Evolutionary conservation across 192 early-diverging fungal genomes (phyloP), one percentile per base, ranked within the genome.

Genomic region (Dispira simplex): DNA sequence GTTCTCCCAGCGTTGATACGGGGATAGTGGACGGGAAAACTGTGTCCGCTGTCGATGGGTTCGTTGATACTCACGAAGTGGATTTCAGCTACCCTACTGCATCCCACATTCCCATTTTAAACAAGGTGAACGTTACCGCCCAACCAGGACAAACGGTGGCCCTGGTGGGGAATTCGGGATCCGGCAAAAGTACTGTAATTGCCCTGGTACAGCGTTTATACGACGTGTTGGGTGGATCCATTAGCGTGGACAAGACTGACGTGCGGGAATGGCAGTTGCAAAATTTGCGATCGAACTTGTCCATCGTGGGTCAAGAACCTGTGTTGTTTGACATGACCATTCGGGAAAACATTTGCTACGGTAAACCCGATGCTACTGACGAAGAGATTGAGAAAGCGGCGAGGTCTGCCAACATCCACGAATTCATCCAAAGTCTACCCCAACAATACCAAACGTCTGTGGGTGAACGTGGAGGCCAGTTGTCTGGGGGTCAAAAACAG

Each of bases 401-500:
- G 46, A 68, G 47, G 23, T 72, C 73, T 16, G 74, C 83, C 60
- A 81, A 83, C 65, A 82, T 82, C 53, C 73, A 81, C 66, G 82
- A 87, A 45, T 97, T 97, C 67, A 91, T 97, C 63, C 68, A 70
- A 70, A 82, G 85, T 65, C 71, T 95, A 20, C 91, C 92, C 8
- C 70, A 90, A 21, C 82, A 82, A 20, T 92, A 90, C 68, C 82
- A 90, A 52, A 95, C 92, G 10, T 68, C 72, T 26, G 88, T 95
- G 43, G 95, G 95, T 68, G 90, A 92, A 68, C 70, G 77, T 48
- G 85, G 84, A 27, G 79, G 88, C 62, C 70, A 78, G 64, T 67
- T 95, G 18, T 89, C 85, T 57, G 92, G 91, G 53, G 92, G 92
- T 44, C 92, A 95, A 71, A 95, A 95, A 71, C 92, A 95, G 79